Conservation (phyloP, 2,329 filamentous ascomycete species). For the Ceratocystis huliohia region DNA sequence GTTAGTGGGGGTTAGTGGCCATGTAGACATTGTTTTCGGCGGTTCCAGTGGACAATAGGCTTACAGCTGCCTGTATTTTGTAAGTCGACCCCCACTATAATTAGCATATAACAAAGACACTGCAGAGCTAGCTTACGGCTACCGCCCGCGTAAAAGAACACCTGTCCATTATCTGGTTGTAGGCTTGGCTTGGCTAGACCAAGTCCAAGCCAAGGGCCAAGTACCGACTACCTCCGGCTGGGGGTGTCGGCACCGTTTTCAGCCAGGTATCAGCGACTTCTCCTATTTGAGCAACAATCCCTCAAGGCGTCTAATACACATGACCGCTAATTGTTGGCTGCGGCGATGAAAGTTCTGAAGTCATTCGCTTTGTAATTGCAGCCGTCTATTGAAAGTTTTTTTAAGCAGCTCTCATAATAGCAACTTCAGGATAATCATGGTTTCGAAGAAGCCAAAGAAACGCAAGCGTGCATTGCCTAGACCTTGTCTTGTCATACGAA, state of each 20-base stretch:
- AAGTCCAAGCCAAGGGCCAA: not conserved
- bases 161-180: constrained; percentile 8
- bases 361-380: not conserved
- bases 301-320: not conserved
- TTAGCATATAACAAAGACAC: not conserved
- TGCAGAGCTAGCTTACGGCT: not conserved
- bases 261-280: not conserved
- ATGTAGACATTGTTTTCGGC: not conserved
- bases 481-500: too few relatives aligned
- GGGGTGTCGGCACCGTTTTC: not conserved
- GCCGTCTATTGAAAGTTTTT: not conserved
- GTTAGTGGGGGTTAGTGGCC: not conserved
- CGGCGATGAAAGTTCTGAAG: not conserved
- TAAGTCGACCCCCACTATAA: constrained; percentile 1
- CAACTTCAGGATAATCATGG: too few relatives aligned
- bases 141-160: constrained; percentile 5
- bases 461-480: not conserved
- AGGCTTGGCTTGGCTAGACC: not conserved
- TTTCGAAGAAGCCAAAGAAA: not conserved
- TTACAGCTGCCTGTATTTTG: not conserved
- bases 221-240: constrained; percentile 2
- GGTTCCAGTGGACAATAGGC: not conserved
- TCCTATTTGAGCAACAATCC: constrained; percentile 1
- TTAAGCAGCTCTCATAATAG: not conserved
- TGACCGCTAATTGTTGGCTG: not conserved